These are phyloP conservation scores for Bidens hawaiensis DNA, from an alignment of 140 eudicot species.

Conservation along the genomic window DNA sequence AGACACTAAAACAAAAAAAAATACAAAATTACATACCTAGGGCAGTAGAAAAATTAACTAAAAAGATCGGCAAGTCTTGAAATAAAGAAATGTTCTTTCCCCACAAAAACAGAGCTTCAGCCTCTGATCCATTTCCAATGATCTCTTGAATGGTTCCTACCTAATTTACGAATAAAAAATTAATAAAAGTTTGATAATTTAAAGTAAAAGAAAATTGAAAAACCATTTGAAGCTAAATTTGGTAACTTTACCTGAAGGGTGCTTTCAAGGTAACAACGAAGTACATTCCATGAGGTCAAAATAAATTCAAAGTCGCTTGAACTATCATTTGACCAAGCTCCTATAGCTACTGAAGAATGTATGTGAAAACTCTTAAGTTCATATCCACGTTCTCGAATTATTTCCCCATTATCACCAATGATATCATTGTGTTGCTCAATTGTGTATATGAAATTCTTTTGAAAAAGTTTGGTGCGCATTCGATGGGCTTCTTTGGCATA, in stretches of 20 bases:
- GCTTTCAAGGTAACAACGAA: constrained; percentile 84
- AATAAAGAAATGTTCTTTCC: constrained; percentile 54
- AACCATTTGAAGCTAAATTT: neutral
- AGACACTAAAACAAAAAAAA: neutral
- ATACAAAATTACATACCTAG: constrained; percentile 44
- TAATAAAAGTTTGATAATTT: neutral
- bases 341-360: constrained; percentile 32
- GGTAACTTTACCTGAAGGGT: constrained; percentile 55
- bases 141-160: constrained; percentile 63
- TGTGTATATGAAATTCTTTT: constrained; percentile 42
- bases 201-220: neutral
- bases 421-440: constrained; percentile 41
- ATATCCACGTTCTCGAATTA: constrained; percentile 31
- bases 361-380: constrained; percentile 44
- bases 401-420: constrained; percentile 39
- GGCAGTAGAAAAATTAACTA: constrained; percentile 49
- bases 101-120: constrained; percentile 51
- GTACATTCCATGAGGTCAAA: constrained; percentile 86
- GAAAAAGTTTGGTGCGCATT: constrained; percentile 52
- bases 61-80: constrained; percentile 58
- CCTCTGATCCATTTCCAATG: constrained; percentile 64
- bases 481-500: constrained; percentile 81
- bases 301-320: constrained; percentile 34
- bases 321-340: constrained; percentile 32
- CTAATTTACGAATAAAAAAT: constrained; percentile 30